Evolutionary conservation across 179 eudicot species (phyloP).

Genomic region (Carnegiea gigantea): DNA sequence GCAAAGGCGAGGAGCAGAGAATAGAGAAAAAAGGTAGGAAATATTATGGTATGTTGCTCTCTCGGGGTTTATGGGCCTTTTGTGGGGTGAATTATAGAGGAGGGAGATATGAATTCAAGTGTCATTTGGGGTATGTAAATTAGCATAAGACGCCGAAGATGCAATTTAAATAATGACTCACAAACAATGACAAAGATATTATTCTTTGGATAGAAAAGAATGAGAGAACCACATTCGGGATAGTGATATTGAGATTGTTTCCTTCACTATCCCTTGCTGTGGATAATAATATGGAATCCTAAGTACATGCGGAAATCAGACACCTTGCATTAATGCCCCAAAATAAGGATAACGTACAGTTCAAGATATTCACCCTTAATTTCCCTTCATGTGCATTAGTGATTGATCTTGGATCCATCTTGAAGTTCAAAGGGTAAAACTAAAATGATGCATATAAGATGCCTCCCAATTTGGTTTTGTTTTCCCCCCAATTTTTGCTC

Average conservation of each 20-base stretch:
- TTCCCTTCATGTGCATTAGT: not conserved
- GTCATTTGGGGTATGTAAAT: not conserved
- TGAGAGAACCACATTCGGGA: slow-evolving; percentile 22
- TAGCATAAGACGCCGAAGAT: not conserved
- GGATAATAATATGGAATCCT: slow-evolving; percentile 12
- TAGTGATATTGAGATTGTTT: not conserved
- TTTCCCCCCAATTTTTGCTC: too few species aligned
- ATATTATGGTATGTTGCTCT: not conserved
- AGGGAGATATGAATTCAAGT: not conserved
- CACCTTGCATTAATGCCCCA: not conserved
- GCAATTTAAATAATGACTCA: slow-evolving; percentile 4
- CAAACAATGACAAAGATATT: slow-evolving; percentile 17
- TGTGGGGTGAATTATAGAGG: not conserved
- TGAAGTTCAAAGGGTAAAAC: too few species aligned
- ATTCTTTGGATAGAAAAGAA: slow-evolving; percentile 16
- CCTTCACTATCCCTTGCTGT: not conserved
- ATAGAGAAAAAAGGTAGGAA: slow-evolving; percentile 24
- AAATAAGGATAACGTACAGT: not conserved
- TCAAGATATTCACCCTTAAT: not conserved
- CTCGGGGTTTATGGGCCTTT: not conserved
- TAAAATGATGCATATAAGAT: too few species aligned
- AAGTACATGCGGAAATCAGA: not conserved
- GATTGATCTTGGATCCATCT: too few species aligned
- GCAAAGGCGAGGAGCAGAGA: slow-evolving; percentile 11
- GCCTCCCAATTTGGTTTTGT: too few species aligned